Conservation (phyloP, 352 stramenopile species). For the Pseudoperonospora humuli region DNA sequence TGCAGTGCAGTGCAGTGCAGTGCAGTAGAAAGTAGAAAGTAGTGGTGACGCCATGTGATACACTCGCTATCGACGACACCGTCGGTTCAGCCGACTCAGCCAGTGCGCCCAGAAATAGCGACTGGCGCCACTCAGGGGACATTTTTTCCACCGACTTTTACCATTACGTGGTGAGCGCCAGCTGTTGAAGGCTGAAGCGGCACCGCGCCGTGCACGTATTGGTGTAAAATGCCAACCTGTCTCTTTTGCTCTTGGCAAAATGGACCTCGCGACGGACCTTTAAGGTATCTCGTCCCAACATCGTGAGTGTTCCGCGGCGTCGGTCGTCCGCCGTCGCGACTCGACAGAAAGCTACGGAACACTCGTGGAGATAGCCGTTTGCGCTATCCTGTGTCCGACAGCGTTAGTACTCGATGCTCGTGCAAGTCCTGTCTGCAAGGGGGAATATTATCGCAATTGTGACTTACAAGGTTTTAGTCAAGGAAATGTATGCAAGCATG, state of each 20-base stretch:
- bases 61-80: constrained; percentile 4
- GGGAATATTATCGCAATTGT: too few relatives aligned
- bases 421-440: too few relatives aligned
- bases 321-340: constrained; percentile 12
- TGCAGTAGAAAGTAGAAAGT: not conserved
- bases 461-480: too few relatives aligned
- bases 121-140: constrained; percentile 1
- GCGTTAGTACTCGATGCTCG: too few relatives aligned
- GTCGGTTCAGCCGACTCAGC: too few relatives aligned
- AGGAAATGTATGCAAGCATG: too few relatives aligned
- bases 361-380: constrained; percentile 5
- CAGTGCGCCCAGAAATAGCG: not conserved
- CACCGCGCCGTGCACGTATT: not conserved
- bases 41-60: constrained; percentile 14
- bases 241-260: not conserved
- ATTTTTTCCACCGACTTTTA: constrained; percentile 13
- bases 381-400: not conserved
- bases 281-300: constrained; percentile 4
- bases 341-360: constrained; percentile 9
- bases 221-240: too few relatives aligned
- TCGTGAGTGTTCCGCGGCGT: not conserved
- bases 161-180: constrained; percentile 16
- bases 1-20: too few relatives aligned
- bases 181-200: constrained; percentile 14
- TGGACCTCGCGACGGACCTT: constrained; percentile 1